Evolutionary conservation across 148 eudicot genomes (phyloP), one percentile per base, ranked within the genome.

Genomic region (Linanthus parryae): DNA sequence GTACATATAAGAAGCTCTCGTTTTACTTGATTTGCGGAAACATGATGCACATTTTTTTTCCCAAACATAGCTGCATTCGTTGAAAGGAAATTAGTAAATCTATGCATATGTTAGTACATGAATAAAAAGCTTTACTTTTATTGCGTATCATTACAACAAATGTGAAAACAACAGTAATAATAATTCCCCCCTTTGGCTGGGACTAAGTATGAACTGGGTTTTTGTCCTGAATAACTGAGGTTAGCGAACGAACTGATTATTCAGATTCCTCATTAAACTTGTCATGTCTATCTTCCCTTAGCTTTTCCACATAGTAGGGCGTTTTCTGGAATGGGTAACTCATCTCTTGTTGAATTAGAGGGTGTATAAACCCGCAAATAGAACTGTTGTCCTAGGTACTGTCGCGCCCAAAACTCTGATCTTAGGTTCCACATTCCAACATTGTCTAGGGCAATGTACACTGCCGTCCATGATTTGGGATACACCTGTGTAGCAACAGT

Each of bases 381-480:
- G 22, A 73, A 57, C 44, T 77, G 80, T 9, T 71, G 76, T 39
- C 76, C 76, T 10, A 71, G 43, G 40, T 71, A 71, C 33, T 71
- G 76, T 4, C 71, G 61, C 20, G 67, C 71, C 76, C 76, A 71
- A 38, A 56, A 66, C 54, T 71, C 76, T 5, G 54, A 48, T 57
- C 76, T 66, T 37, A 71, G 26, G 37, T 71, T 71, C 76, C 76
- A 71, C 68, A 71, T 71, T 21, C 76, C 76, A 3, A 39, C 71
- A 42, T 71, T 71, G 63, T 71, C 76, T 8, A 71, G 63, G 21
- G 80, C 46, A 40, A 74, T 41, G 20, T 64, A 68, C 6, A 79
- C 34, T 14, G 84, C 80, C 9, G 80, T 71, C 84, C 84, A 79
- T 17, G 77, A 74, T 23, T 42, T 72, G 26, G 85, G 85, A 52